These are phyloP conservation scores for Cladosporium colombiae DNA, from an alignment of 2,329 filamentous ascomycete species.

Conservation along the genomic window DNA sequence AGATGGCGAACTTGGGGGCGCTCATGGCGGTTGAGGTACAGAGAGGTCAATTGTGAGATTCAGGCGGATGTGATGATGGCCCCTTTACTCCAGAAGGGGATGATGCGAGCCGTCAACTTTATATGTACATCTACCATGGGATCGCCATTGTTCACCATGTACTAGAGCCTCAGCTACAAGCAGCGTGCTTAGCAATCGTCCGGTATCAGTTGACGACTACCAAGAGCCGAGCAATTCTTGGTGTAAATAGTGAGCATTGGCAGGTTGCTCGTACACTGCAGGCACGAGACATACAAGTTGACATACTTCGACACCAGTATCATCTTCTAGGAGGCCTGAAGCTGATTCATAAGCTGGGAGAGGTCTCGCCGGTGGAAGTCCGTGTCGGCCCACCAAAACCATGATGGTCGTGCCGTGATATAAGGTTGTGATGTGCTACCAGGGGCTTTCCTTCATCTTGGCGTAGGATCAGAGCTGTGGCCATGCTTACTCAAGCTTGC, in stretches of 20 bases:
- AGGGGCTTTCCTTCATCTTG: not conserved
- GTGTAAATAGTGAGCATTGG: not conserved
- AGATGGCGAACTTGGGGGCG: conserved; percentile 43
- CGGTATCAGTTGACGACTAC: not conserved
- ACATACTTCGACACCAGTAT: not conserved
- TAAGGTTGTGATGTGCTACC: not conserved
- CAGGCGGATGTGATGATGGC: not conserved
- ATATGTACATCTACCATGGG: not conserved
- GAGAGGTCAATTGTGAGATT: not conserved
- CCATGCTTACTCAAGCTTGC: not conserved
- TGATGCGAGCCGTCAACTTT: not conserved
- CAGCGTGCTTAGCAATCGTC: not conserved
- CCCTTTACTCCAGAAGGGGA: not conserved
- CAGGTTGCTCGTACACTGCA: not conserved
- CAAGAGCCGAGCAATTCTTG: not conserved
- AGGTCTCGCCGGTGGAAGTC: not conserved
- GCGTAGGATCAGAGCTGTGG: not conserved
- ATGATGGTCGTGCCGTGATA: not conserved
- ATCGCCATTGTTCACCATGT: not conserved
- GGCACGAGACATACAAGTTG: not conserved
- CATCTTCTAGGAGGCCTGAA: not conserved
- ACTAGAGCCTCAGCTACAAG: not conserved
- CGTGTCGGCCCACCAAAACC: not conserved
- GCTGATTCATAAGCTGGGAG: not conserved
- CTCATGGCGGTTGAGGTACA: conserved; percentile 34